A percentile compares a stretch with the other conserved stretches of the same genome.
phyloP scores from a whole-genome alignment of 2,329 filamentous ascomycete species.

The Cladosporium oxysporum region DNA sequence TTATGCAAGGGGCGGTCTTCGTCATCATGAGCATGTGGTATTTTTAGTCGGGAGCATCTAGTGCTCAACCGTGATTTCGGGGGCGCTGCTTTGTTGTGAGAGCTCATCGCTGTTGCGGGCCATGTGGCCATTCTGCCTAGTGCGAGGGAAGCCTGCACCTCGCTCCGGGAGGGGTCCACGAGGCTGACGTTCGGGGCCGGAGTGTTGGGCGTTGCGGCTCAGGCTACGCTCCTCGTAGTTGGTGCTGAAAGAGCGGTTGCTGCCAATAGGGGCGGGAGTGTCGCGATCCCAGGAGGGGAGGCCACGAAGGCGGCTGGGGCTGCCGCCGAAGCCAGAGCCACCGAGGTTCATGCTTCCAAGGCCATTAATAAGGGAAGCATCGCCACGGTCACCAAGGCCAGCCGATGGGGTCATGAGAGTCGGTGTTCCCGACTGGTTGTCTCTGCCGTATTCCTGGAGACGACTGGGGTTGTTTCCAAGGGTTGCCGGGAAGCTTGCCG shows the following conservation, averaged over 20 bases:
- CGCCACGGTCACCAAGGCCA: slow-evolving; percentile 34
- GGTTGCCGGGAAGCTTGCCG: slow-evolving; percentile 78
- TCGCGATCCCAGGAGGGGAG: slow-evolving; percentile 63
- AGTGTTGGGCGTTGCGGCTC: slow-evolving; percentile 44
- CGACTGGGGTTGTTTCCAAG: slow-evolving; percentile 64
- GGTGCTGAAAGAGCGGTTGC: slow-evolving; percentile 63
- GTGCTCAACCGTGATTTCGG: slow-evolving; percentile 66
- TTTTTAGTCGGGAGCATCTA: slow-evolving; percentile 25
- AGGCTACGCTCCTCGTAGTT: slow-evolving; percentile 58
- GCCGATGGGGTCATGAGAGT: slow-evolving; percentile 61
- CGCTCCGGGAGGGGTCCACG: slow-evolving; percentile 63
- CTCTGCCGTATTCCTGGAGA: slow-evolving; percentile 60
- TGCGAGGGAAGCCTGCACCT: slow-evolving; percentile 56
- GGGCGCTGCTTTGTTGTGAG: slow-evolving; percentile 57
- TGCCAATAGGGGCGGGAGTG: slow-evolving; percentile 62
- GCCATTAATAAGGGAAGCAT: slow-evolving; percentile 58
- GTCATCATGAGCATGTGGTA: slow-evolving; percentile 20
- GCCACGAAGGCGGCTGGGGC: slow-evolving; percentile 60
- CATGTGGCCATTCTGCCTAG: slow-evolving; percentile 62
- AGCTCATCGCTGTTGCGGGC: slow-evolving; percentile 64
- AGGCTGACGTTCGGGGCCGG: slow-evolving; percentile 61
- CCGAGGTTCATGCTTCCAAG: slow-evolving; percentile 62
- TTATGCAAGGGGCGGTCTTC: slow-evolving; percentile 20
- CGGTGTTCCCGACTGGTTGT: slow-evolving; percentile 64
- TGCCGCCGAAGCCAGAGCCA: slow-evolving; percentile 50